phyloP scores from a whole-genome alignment of 345 rosid genomes.

The Eucalyptus curtisii region DNA sequence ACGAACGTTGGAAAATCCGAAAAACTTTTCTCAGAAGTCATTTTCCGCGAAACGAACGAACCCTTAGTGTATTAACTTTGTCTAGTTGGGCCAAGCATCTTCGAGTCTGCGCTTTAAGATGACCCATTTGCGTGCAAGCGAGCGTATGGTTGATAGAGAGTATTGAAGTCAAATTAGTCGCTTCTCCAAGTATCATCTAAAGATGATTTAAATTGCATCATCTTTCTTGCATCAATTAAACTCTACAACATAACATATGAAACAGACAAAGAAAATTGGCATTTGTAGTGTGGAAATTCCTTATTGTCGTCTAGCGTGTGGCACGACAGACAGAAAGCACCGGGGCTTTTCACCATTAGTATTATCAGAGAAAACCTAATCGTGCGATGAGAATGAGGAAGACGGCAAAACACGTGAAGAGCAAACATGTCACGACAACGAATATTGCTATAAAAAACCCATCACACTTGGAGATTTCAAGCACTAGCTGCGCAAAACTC shows the following conservation, averaged over 20 bases:
- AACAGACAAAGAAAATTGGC: neutral
- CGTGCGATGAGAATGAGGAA: neutral
- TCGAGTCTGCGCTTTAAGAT: neutral
- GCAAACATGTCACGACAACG: neutral
- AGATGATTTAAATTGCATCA: neutral
- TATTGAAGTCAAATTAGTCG: neutral
- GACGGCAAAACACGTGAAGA: neutral
- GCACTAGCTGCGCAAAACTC: neutral
- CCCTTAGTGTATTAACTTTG: neutral
- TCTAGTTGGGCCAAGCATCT: neutral
- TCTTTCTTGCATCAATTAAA: neutral
- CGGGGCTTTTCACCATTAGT: neutral
- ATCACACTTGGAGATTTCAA: neutral
- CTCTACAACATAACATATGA: neutral
- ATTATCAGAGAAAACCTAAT: neutral
- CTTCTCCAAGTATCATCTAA: neutral
- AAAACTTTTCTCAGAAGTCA: no score
- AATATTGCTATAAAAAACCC: neutral
- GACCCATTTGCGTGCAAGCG: neutral
- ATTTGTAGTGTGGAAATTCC: neutral
- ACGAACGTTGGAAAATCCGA: no score
- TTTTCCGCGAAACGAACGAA: no score
- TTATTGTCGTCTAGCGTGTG: neutral
- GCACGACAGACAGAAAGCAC: neutral
- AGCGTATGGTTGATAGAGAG: neutral